A percentile compares a stretch with the other conserved stretches of the same genome.
These are phyloP conservation scores for Cutaneotrichosporon dermatis DNA, from an alignment of 1,284 basidiomycete species.

Conservation along the genomic window DNA sequence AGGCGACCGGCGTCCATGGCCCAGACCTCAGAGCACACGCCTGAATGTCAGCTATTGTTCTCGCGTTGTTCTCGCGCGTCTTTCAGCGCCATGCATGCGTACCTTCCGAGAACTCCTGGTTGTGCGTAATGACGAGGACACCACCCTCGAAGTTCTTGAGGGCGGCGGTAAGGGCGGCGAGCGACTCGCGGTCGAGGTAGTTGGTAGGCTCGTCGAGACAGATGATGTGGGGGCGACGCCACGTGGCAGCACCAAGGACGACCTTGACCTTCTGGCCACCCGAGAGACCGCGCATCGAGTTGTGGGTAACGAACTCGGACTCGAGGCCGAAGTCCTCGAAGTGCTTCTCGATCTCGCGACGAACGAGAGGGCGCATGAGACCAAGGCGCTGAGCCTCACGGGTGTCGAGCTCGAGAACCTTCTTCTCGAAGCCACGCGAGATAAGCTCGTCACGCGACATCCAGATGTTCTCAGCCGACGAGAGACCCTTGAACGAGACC, in stretches of 20 bases:
- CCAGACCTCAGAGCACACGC: constrained; percentile 58
- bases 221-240: constrained; percentile 96
- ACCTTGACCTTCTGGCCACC: constrained; percentile 99
- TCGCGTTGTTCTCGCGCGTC: too few species aligned
- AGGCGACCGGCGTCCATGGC: constrained; percentile 89
- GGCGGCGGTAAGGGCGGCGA: constrained; percentile 92
- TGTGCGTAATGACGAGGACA: constrained; percentile 95
- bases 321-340: constrained; percentile 87
- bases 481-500: constrained; percentile 85
- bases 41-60: too few species aligned
- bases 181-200: constrained; percentile 96
- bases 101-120: constrained; percentile 90
- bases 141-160: constrained; percentile 95
- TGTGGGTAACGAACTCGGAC: constrained; percentile 83
- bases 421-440: constrained; percentile 98
- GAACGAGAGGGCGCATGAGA: constrained; percentile 90
- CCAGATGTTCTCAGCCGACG: constrained; percentile 95
- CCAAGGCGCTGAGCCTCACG: constrained; percentile 95
- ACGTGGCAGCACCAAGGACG: constrained; percentile 95
- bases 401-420: constrained; percentile 94
- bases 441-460: constrained; percentile 90
- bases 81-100: too few species aligned
- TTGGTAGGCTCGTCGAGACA: constrained; percentile 94
- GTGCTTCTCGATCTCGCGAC: constrained; percentile 97
- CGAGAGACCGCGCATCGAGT: constrained; percentile 93